Percentiles rank a stretch among this genome's conserved stretches.
These are phyloP conservation scores for Ophiocytium majus DNA, from an alignment of 352 stramenopile genomes.

Conservation along the genomic window DNA sequence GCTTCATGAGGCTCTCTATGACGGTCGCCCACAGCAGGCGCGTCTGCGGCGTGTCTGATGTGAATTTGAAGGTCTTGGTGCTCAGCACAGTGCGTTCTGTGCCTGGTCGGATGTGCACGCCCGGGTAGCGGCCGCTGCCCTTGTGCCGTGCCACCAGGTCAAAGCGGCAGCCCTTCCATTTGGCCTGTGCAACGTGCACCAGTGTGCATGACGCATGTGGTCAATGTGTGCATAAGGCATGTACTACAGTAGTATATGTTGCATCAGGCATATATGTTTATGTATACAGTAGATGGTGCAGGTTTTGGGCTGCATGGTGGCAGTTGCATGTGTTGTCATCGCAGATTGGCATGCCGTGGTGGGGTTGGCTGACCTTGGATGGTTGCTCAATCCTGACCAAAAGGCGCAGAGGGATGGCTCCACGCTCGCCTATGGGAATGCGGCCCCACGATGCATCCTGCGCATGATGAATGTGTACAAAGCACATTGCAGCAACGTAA, in stretches of 20 bases:
- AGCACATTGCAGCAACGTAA: too few relatives aligned
- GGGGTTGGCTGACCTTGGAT: constrained; percentile 25
- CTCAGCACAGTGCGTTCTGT: constrained; percentile 28
- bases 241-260: too few relatives aligned
- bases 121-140: constrained; percentile 36
- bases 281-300: too few relatives aligned
- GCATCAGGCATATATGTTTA: too few relatives aligned
- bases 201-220: too few relatives aligned
- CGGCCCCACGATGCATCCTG: constrained; percentile 43
- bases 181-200: constrained; percentile 35
- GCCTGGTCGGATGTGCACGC: constrained; percentile 48
- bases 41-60: constrained; percentile 29
- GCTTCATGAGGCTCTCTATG: constrained; percentile 54
- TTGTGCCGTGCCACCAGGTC: constrained; percentile 40
- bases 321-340: too few relatives aligned
- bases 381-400: constrained; percentile 49
- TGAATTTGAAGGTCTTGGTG: constrained; percentile 54
- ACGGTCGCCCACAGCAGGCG: constrained; percentile 50
- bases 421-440: constrained; percentile 43
- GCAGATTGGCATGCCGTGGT: too few relatives aligned
- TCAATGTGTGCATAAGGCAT: too few relatives aligned
- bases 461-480: too few relatives aligned
- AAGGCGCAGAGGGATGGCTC: constrained; percentile 46
- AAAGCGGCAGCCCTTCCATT: constrained; percentile 45
- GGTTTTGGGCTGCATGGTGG: too few relatives aligned